A percentile compares a stretch with the other conserved stretches of the same genome.
Evolutionary conservation across 164 flowering plant genomes (phyloP).

Genomic region (Nymphaea thermarum): DNA sequence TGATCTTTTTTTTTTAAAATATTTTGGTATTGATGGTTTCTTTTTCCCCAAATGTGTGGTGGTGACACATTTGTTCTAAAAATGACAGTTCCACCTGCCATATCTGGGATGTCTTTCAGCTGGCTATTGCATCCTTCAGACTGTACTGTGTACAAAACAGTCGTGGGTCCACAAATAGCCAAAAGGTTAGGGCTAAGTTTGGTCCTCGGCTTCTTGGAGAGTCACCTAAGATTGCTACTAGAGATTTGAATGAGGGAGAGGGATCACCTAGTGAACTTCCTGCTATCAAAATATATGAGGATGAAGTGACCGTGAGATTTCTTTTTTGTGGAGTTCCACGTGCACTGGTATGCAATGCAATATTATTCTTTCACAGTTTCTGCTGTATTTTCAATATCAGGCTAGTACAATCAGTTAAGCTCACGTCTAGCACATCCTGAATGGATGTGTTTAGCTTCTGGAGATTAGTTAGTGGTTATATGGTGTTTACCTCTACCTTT

Average conservation of each 20-base stretch:
- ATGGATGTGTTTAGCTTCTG: too few species aligned
- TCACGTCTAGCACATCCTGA: too few species aligned
- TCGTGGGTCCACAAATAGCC: conserved; percentile 24
- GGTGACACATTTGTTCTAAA: not conserved
- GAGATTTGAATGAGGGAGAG: conserved; percentile 47
- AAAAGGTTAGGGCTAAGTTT: conserved; percentile 25
- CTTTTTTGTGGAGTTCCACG: conserved; percentile 78
- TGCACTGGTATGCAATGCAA: conserved; percentile 37
- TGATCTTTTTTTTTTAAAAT: not conserved
- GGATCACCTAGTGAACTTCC: conserved; percentile 40
- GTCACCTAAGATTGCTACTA: conserved; percentile 53
- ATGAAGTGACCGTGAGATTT: conserved; percentile 73
- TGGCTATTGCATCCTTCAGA: conserved; percentile 83
- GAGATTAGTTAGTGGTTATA: too few species aligned
- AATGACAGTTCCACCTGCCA: conserved; percentile 67
- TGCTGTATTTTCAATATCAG: too few species aligned
- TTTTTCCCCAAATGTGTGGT: too few species aligned
- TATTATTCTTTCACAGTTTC: too few species aligned
- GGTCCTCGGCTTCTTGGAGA: conserved; percentile 82
- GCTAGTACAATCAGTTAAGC: too few species aligned
- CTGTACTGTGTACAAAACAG: conserved; percentile 60
- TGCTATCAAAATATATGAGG: conserved; percentile 77
- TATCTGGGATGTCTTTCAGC: conserved; percentile 95
- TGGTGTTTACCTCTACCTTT: too few species aligned
- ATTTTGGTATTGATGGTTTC: not conserved